These are phyloP conservation scores for Tetradesmus lagerheimii DNA, from an alignment of 139 green algal genomes.

Conservation along the genomic window DNA sequence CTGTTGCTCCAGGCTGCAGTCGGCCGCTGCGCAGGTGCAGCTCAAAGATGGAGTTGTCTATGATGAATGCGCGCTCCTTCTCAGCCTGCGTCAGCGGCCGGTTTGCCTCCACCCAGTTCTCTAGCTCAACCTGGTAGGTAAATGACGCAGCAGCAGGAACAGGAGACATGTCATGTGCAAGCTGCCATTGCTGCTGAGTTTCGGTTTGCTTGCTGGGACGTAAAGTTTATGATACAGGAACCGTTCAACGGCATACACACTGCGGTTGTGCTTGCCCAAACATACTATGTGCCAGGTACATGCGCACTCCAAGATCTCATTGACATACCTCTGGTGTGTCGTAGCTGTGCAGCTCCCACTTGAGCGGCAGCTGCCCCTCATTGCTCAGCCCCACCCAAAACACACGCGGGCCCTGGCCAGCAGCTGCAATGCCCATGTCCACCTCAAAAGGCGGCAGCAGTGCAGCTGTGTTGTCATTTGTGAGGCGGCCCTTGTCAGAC, in stretches of 20 bases:
- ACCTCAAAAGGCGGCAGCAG: slow-evolving; percentile 60
- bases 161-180: not conserved
- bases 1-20: slow-evolving; percentile 52
- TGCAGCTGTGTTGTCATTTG: slow-evolving; percentile 50
- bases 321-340: slow-evolving; percentile 58
- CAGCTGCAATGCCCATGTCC: slow-evolving; percentile 61
- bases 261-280: no score
- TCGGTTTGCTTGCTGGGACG: no score
- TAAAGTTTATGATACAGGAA: no score
- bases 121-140: slow-evolving; percentile 61
- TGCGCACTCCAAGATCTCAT: no score
- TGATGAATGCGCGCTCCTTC: slow-evolving; percentile 39
- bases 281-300: no score
- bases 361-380: slow-evolving; percentile 48
- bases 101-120: slow-evolving; percentile 84
- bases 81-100: slow-evolving; percentile 63
- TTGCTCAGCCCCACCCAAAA: slow-evolving; percentile 68
- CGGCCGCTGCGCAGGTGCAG: slow-evolving; percentile 59
- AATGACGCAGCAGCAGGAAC: not conserved
- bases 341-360: slow-evolving; percentile 69
- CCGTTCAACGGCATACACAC: no score
- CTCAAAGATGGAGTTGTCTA: slow-evolving; percentile 69
- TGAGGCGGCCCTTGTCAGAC: slow-evolving; percentile 55
- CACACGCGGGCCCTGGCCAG: slow-evolving; percentile 25
- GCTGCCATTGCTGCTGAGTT: no score